Base-by-base conservation (phyloP, 1,139 yeast genomes). In the Pichia sp. region DNA sequence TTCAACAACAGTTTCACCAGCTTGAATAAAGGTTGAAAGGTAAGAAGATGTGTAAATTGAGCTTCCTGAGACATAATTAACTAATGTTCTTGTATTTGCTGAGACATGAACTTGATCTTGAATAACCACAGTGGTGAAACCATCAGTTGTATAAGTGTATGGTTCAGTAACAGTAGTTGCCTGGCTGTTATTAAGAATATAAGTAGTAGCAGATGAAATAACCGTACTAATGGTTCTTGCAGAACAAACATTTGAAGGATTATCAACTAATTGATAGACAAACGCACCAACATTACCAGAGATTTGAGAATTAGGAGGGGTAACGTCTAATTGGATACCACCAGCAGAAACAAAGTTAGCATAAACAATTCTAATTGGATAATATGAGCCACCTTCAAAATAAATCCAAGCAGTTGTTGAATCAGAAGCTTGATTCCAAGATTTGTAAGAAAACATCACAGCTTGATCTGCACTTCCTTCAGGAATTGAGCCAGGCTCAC, bases 301-400 rank as follows among this genome's bases (percentile, higher is more conserved):
- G 11, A 35, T 30, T 3, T 45, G 26, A 16, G 52, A 53, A 20
- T 36, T 30, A 5, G 60, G 59, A 11, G 46, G 41, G 0, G 42
- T 48, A 22, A 55, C 44, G 3, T 35, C 10, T 10, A 56, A 47
- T 3, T 41, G 24, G 3, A 56, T 35, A 22, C 37, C 36, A 43
- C 46, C 51, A 28, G 40, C 32, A 22, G 30, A 24, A 12, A 37
- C 16, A 26, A 34, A 38, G 27, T 46, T 40, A 4, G 28, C 35
- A 22, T 41, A 45, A 5, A 51, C 51, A 12, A 51, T 23, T 47
- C 51, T 51, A 28, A 51, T 27, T 36, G 54, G 52, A 40, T 51
- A 51, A n/a, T 45, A 43, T 6, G 35, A 36, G 12, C 43, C 51
- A 12, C 12, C 35, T 11, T 41, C 44, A 10, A 51, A 27, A 24